These are phyloP conservation scores for Austroboletus olivaceoglutinosus DNA, from an alignment of 1,284 basidiomycete genomes.

Conservation along the genomic window DNA sequence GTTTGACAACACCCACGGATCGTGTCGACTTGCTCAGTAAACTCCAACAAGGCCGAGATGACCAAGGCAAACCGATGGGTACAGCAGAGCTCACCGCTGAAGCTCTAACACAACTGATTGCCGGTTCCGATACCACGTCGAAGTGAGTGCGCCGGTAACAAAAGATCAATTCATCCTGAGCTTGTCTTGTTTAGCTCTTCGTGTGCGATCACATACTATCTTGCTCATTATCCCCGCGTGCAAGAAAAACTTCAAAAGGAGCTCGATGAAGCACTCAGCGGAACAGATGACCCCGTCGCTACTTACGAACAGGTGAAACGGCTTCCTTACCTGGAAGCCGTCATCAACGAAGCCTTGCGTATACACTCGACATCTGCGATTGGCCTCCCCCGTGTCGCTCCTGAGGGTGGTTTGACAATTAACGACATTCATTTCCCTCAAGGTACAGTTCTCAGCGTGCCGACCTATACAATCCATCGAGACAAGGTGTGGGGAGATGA, in stretches of 20 bases:
- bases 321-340: slow-evolving; percentile 75
- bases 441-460: slow-evolving; percentile 73
- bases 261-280: slow-evolving; percentile 71
- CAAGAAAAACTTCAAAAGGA: slow-evolving; percentile 77
- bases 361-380: slow-evolving; percentile 78
- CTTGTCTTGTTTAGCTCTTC: slow-evolving; percentile 52
- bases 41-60: slow-evolving; percentile 75
- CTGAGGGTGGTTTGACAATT: slow-evolving; percentile 65
- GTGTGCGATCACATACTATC: slow-evolving; percentile 82
- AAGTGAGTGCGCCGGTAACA: slow-evolving; percentile 49
- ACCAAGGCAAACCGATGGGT: slow-evolving; percentile 76
- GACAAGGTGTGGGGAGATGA: slow-evolving; percentile 78
- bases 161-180: not conserved
- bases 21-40: slow-evolving; percentile 80
- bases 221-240: slow-evolving; percentile 63
- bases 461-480: slow-evolving; percentile 78
- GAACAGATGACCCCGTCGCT: slow-evolving; percentile 54
- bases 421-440: slow-evolving; percentile 61
- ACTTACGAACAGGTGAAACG: slow-evolving; percentile 64
- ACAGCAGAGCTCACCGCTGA: slow-evolving; percentile 83
- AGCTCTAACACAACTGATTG: slow-evolving; percentile 82
- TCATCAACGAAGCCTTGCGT: slow-evolving; percentile 81
- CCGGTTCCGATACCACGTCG: slow-evolving; percentile 81
- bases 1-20: slow-evolving; percentile 62
- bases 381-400: slow-evolving; percentile 78